These are phyloP conservation scores for Tilletia walkeri DNA, from an alignment of 1,284 basidiomycete genomes.

Conservation along the genomic window DNA sequence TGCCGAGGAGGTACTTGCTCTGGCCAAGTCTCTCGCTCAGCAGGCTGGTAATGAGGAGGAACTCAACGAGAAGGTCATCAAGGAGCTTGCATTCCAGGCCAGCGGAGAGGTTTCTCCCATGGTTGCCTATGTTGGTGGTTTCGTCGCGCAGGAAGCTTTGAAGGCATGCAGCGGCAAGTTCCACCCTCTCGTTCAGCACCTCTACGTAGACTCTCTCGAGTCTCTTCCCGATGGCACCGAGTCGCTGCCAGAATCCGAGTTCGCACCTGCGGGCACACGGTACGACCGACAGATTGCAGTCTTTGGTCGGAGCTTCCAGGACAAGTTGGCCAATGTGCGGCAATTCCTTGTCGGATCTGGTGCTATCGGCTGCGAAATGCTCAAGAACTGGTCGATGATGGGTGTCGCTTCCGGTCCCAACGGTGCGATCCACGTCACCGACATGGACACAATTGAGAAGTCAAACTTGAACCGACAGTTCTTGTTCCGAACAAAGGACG, in stretches of 20 bases:
- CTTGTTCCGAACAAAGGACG: constrained; percentile 92
- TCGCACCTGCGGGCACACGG: constrained; percentile 75
- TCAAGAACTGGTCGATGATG: constrained; percentile 99
- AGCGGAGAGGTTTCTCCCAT: constrained; percentile 88
- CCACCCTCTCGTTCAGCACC: constrained; percentile 89
- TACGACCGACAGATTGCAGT: constrained; percentile 96
- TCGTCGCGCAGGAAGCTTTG: constrained; percentile 95
- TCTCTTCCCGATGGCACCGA: constrained; percentile 61
- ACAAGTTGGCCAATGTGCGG: constrained; percentile 82
- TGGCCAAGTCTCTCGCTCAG: constrained; percentile 72
- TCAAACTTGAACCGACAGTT: constrained; percentile 98
- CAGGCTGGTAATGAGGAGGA: constrained; percentile 65
- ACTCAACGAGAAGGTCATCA: constrained; percentile 74
- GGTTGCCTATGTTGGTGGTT: constrained; percentile 91
- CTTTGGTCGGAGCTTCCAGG: constrained; percentile 88
- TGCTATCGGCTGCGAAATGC: constrained; percentile 99
- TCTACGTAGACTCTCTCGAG: constrained; percentile 98
- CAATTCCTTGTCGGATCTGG: constrained; percentile 98
- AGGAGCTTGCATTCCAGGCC: constrained; percentile 87
- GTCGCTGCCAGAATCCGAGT: constrained; percentile 74
- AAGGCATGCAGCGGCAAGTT: constrained; percentile 98
- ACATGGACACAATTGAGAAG: constrained; percentile 99
- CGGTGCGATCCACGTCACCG: constrained; percentile 89
- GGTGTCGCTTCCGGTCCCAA: constrained; percentile 79
- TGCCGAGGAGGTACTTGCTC: constrained; percentile 68